Base-by-base conservation (phyloP, 148 eudicot genomes). In the Vaccinium macrocarpon region DNA sequence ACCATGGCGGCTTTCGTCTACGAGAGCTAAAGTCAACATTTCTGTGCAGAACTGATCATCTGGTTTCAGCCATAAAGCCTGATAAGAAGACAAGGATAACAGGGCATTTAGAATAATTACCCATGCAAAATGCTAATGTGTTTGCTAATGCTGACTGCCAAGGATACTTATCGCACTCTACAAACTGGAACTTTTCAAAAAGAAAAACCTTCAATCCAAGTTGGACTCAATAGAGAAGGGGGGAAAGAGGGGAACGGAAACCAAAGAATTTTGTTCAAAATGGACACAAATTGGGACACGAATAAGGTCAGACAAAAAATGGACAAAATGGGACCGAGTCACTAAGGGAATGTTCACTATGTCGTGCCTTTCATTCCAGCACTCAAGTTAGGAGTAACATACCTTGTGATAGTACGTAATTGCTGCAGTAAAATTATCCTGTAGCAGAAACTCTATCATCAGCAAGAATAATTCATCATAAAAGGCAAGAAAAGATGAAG, bases 41-140 rank as follows among this genome's bases (percentile, higher is more conserved):
- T 97, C 98, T 27, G 99, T 91, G 93, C 96, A 97, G 86, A 97
- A 95, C 78, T 90, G 93, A 83, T 97, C 99, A 78, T 93, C 94
- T 0, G 97, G 89, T 84, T 95, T 92, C 76, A 97, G 90, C 96
- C 98, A 92, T 71, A 97, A 86, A 75, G 98, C 98, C 98, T 96
- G 91, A 57, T 70, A 6, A 52, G 49, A 50, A 79, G 19, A 27
- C 48, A 11, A 46, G 8, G 23, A 62, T 15, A 76, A 27, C 42
- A 68, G 6, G 18, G 27, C 13, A 68, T 68, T 68, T 29, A 68
- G 19, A 68, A 68, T 27, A 27, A 68, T 13, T 12, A 38, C 29
- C 14, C 73, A 29, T 1, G 42, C 38, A 68, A 68, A 68, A 12
- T 27, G 18, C 38, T 68, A 27, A 29, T 68, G 73, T 11, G 15